A percentile compares a stretch with the other conserved stretches of the same genome.
Evolutionary conservation across 2,329 filamentous ascomycete genomes (phyloP).

Genomic region (Immersiporthe knoxdaviesiana): DNA sequence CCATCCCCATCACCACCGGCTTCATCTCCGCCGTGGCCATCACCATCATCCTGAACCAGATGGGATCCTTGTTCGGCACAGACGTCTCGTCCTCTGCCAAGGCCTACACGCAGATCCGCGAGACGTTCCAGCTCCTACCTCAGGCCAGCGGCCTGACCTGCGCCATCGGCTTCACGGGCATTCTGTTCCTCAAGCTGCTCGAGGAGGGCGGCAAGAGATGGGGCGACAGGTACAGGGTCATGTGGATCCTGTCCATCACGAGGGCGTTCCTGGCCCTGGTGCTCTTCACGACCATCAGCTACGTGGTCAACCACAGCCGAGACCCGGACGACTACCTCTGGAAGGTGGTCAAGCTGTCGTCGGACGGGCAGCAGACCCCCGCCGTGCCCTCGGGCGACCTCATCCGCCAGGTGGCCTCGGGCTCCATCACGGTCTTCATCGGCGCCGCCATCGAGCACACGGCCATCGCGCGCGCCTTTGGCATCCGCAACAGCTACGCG

Average conservation of each 20-base stretch:
- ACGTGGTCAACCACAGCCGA: conserved; percentile 60
- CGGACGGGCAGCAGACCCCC: conserved; percentile 57
- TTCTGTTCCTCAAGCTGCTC: conserved; percentile 59
- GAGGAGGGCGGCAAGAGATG: conserved; percentile 62
- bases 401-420: conserved; percentile 55
- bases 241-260: conserved; percentile 63
- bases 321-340: conserved; percentile 52
- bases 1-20: conserved; percentile 64
- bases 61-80: conserved; percentile 61
- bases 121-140: conserved; percentile 60
- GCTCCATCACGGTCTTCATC: conserved; percentile 63
- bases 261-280: conserved; percentile 64
- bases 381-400: conserved; percentile 50
- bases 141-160: conserved; percentile 61
- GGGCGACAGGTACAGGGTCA: conserved; percentile 58
- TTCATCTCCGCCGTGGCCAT: conserved; percentile 70
- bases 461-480: conserved; percentile 67
- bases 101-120: conserved; percentile 60
- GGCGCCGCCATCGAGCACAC: conserved; percentile 66
- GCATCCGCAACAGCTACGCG: conserved; percentile 62
- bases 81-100: conserved; percentile 52
- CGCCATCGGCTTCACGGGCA: conserved; percentile 60
- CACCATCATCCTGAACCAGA: conserved; percentile 67
- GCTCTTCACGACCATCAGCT: conserved; percentile 66
- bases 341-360: conserved; percentile 59